These are phyloP conservation scores for Malus sieversii DNA, from an alignment of 306 rosid genomes.

Conservation along the genomic window DNA sequence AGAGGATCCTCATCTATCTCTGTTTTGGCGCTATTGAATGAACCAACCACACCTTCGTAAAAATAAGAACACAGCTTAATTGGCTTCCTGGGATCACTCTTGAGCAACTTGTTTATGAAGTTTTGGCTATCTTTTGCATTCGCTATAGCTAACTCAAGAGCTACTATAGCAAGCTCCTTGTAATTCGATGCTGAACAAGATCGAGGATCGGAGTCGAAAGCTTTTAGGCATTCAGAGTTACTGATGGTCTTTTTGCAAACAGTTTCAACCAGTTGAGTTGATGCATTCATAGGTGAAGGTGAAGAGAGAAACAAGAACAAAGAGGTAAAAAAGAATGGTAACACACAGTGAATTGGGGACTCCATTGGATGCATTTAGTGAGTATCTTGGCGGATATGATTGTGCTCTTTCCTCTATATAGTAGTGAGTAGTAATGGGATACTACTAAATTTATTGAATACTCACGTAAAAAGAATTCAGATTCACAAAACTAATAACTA, in stretches of 20 bases:
- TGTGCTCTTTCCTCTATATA: background rate
- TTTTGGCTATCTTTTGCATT: background rate
- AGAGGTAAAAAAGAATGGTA: background rate
- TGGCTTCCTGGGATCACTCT: background rate
- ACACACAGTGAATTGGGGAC: background rate
- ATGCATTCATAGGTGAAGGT: background rate
- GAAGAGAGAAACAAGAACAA: background rate
- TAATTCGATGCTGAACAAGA: background rate
- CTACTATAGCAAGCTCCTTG: background rate
- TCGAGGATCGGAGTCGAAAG: background rate
- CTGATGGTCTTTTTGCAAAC: background rate
- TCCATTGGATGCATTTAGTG: background rate
- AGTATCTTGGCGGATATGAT: background rate
- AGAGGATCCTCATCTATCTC: slow-evolving; percentile 14
- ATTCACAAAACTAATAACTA: too few species aligned
- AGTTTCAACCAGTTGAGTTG: background rate
- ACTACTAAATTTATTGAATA: too few species aligned
- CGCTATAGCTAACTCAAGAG: background rate
- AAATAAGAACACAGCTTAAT: slow-evolving; percentile 4
- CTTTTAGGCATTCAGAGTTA: background rate
- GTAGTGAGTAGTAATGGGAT: background rate
- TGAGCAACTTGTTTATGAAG: background rate
- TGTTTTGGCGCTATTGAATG: background rate
- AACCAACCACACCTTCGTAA: background rate
- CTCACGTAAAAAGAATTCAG: background rate